Percentiles rank a stretch among this genome's conserved stretches.
Conservation (phyloP, 805 yeast species). For the Saitoella complicata region DNA sequence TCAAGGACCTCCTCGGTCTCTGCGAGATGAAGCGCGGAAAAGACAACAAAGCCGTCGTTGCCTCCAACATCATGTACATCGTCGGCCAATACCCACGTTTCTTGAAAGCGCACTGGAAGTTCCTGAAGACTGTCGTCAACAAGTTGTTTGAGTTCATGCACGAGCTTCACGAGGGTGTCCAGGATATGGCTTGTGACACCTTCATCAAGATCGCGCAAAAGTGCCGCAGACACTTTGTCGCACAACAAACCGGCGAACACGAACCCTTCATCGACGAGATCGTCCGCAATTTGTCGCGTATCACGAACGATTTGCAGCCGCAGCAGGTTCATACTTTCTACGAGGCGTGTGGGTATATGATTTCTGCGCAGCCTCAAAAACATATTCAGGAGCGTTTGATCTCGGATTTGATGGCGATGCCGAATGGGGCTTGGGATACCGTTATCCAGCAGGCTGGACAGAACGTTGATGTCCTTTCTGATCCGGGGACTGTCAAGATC, state of each 20-base stretch:
- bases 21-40: slow-evolving; percentile 96
- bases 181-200: slow-evolving; percentile 99
- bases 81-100: slow-evolving; percentile 98
- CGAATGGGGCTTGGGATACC: slow-evolving; percentile 88
- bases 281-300: slow-evolving; percentile 62
- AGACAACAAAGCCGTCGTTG: slow-evolving; percentile 96
- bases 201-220: slow-evolving; percentile 89
- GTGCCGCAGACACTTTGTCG: slow-evolving; percentile 90
- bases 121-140: slow-evolving; percentile 85
- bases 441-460: slow-evolving; percentile 72
- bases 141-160: slow-evolving; percentile 97
- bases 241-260: slow-evolving; percentile 65
- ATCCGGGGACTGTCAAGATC: slow-evolving; percentile 71
- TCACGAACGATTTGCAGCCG: slow-evolving; percentile 85
- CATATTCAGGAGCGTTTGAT: slow-evolving; percentile 56
- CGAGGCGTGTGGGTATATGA: slow-evolving; percentile 90
- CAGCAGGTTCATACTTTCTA: slow-evolving; percentile 97
- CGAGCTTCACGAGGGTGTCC: slow-evolving; percentile 98
- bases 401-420: slow-evolving; percentile 69
- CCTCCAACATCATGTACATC: slow-evolving; percentile 98
- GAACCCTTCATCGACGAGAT: slow-evolving; percentile 89
- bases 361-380: slow-evolving; percentile 66
- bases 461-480: slow-evolving; percentile 55
- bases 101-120: slow-evolving; percentile 95
- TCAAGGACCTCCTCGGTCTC: slow-evolving; percentile 75